Conservation (phyloP, 495 filamentous ascomycete genomes). For the Bacidia gigantensis region DNA sequence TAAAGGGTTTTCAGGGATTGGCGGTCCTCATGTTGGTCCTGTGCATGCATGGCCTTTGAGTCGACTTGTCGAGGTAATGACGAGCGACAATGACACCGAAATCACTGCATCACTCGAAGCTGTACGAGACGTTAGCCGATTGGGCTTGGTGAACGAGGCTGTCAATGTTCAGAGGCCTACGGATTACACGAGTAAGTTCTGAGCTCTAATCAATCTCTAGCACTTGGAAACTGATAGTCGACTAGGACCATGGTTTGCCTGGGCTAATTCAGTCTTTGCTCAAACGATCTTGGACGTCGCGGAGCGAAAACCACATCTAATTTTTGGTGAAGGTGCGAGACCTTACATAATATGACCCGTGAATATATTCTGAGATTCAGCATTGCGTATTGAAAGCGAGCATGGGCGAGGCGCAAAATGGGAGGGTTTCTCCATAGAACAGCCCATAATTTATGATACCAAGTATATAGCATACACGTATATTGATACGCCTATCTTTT, state of each 20-base stretch:
- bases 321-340: conserved; percentile 50
- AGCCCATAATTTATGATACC: background rate
- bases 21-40: conserved; percentile 69
- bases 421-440: background rate
- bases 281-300: conserved; percentile 87
- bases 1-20: conserved; percentile 71
- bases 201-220: background rate
- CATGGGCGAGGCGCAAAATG: background rate
- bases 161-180: conserved; percentile 63
- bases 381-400: conserved; percentile 6
- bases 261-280: conserved; percentile 94
- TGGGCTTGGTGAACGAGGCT: conserved; percentile 85
- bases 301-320: conserved; percentile 68
- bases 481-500: background rate
- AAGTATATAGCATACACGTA: too few relatives aligned
- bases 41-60: conserved; percentile 96
- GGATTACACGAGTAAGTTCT: conserved; percentile 59
- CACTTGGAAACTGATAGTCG: conserved; percentile 19
- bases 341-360: conserved; percentile 12
- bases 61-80: conserved; percentile 79
- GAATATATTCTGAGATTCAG: background rate
- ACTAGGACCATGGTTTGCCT: conserved; percentile 86
- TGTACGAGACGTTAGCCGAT: conserved; percentile 55
- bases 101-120: conserved; percentile 56
- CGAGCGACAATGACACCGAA: conserved; percentile 73